Evolutionary conservation across 768 basidiomycete species (phyloP).

Genomic region (Boletus tylopilopsis): DNA sequence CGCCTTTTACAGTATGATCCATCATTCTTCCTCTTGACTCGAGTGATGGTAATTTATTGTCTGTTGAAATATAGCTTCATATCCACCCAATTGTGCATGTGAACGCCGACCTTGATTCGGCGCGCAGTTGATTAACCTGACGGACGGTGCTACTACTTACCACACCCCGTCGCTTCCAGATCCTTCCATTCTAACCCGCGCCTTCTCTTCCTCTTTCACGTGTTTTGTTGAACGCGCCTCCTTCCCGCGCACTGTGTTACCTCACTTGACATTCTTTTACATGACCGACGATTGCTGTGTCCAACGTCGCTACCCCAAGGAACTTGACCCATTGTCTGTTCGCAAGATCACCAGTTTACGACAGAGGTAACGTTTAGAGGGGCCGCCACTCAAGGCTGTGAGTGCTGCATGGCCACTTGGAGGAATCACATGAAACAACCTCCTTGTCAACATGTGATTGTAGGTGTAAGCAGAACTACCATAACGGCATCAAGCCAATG

Average conservation of each 20-base stretch:
- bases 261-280: too few species aligned
- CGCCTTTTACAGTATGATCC: background rate
- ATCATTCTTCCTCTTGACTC: background rate
- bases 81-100: background rate
- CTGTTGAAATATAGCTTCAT: background rate
- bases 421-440: conserved; percentile 5
- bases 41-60: background rate
- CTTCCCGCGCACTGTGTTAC: conserved; percentile 12
- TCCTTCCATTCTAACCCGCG: too few species aligned
- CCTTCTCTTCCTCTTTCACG: too few species aligned
- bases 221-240: background rate
- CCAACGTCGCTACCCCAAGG: background rate
- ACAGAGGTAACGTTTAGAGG: conserved; percentile 2
- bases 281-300: conserved; percentile 14
- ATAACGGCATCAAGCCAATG: background rate
- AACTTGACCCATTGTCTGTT: background rate
- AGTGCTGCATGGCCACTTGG: background rate
- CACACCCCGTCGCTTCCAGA: too few species aligned
- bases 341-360: conserved; percentile 10
- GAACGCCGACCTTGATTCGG: background rate
- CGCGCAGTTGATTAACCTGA: background rate
- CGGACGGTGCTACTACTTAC: background rate
- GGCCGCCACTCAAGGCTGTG: conserved; percentile 20
- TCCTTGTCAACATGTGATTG: background rate
- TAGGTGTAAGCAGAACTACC: background rate